These are phyloP conservation scores for Micractinium sp. DNA, from an alignment of 139 green algal species.

Conservation along the genomic window DNA sequence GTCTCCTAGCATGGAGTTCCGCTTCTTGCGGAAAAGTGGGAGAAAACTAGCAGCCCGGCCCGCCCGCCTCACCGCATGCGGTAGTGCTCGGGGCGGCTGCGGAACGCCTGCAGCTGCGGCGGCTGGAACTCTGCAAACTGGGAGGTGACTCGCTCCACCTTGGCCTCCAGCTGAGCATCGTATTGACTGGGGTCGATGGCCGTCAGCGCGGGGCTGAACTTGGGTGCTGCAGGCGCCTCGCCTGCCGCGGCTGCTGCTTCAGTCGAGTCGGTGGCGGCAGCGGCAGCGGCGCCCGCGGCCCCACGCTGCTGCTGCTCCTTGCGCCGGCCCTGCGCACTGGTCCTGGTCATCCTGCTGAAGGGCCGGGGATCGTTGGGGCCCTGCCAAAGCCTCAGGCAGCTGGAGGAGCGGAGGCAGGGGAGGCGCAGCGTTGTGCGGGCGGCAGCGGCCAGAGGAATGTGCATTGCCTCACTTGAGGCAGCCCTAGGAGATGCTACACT, in stretches of 20 bases:
- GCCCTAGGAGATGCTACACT: too few species aligned
- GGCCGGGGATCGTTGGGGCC: too few species aligned
- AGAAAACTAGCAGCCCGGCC: not conserved
- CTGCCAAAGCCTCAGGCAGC: too few species aligned
- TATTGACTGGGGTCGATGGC: conserved; percentile 51
- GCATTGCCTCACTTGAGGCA: too few species aligned
- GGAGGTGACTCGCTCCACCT: conserved; percentile 48
- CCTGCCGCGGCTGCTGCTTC: not conserved
- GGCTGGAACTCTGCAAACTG: conserved; percentile 63
- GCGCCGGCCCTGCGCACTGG: not conserved
- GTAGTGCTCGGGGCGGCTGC: conserved; percentile 64
- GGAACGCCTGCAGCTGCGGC: conserved; percentile 63
- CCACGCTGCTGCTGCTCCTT: not conserved
- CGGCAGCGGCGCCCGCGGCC: not conserved
- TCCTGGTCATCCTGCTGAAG: conserved; percentile 11
- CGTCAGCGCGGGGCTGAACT: conserved; percentile 37
- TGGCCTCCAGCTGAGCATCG: conserved; percentile 65
- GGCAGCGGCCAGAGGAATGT: too few species aligned
- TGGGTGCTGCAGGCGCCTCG: not conserved
- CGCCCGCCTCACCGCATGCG: conserved; percentile 69
- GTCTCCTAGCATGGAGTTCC: too few species aligned
- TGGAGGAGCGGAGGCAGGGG: too few species aligned
- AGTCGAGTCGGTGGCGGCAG: not conserved
- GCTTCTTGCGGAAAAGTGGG: too few species aligned
- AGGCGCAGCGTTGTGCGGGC: too few species aligned